Evolutionary conservation across 202 grass and related monocot genomes (phyloP), one percentile per base, ranked within the genome.

Genomic region (Digitaria exilis): DNA sequence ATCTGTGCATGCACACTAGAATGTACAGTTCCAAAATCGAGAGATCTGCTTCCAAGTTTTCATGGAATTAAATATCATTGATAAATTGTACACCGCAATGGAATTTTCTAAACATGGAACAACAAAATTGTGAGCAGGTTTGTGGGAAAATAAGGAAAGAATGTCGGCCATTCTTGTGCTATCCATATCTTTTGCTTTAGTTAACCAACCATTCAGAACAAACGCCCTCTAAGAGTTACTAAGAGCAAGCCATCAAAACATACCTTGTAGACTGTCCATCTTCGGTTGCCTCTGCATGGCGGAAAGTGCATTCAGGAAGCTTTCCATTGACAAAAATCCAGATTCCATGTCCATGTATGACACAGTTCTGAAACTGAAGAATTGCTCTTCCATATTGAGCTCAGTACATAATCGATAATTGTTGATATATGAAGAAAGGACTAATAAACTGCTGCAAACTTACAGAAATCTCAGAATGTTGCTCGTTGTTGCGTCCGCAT

Each of bases 11-110:
- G 88, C 95, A 97, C 26, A 97, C 92, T 65, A 97, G 86, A 80
- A 97, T 82, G 78, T 97, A 95, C 18, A 97, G 80, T 76, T 97
- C 95, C 87, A 98, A 80, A 80, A 98, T 93, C 29, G 95, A 98
- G 48, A 88, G 70, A 68, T 89, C 92, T 98, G 92, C 26, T 69
- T 77, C 69, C 56, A 86, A 26, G 73, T 84, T 75, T 89, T 75
- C 49, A 54, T 54, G 51, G 19, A 1, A 19, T 46, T 64, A 49
- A 56, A 18, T 45, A 52, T 30, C 58, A 72, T 87, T 25, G 13
- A 13, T 77, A 37, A 28, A 45, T 78, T 34, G 22, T 77, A 46
- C 35, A 54, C 74, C 26, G 22, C 74, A 80, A 76, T 58, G 3
- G 0, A 67, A 48, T 18, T 44, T 79, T 41, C 17, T 67, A 46